Conservation (phyloP, 2,329 filamentous ascomycete genomes). For the Aurifilum marmelostoma region DNA sequence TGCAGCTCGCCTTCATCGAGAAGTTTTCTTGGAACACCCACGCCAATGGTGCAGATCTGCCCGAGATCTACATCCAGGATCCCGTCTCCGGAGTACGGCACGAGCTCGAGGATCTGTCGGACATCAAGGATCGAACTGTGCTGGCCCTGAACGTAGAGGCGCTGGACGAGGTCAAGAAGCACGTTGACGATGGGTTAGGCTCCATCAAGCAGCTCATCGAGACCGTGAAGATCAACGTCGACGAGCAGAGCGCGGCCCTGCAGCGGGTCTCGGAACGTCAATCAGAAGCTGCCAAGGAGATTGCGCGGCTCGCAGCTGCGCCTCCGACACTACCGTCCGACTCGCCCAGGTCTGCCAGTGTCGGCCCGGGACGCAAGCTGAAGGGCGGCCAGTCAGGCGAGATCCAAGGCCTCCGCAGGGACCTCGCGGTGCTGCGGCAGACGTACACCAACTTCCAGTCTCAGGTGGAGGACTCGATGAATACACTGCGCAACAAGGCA, state of each 20-base stretch:
- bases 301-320: constrained; percentile 63
- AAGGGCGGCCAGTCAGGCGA: constrained; percentile 71
- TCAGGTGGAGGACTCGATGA: constrained; percentile 88
- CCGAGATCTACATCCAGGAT: constrained; percentile 98
- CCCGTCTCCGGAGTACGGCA: constrained; percentile 94
- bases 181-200: constrained; percentile 90
- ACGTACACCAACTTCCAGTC: constrained; percentile 91
- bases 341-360: constrained; percentile 50
- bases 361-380: constrained; percentile 44
- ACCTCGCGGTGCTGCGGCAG: constrained; percentile 88
- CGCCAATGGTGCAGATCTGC: constrained; percentile 86
- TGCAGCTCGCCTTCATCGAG: constrained; percentile 96
- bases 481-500: constrained; percentile 79
- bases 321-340: constrained; percentile 49
- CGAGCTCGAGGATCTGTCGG: constrained; percentile 88
- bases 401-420: constrained; percentile 79
- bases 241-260: constrained; percentile 80
- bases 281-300: constrained; percentile 84
- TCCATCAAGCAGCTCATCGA: constrained; percentile 82
- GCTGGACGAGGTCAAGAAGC: constrained; percentile 92
- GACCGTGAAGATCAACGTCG: constrained; percentile 79
- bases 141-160: constrained; percentile 93
- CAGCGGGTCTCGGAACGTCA: constrained; percentile 89
- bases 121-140: constrained; percentile 93
- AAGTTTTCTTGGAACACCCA: constrained; percentile 99